Base-by-base conservation (phyloP, 805 yeast species). In the Candida pseudoglaebosa region DNA sequence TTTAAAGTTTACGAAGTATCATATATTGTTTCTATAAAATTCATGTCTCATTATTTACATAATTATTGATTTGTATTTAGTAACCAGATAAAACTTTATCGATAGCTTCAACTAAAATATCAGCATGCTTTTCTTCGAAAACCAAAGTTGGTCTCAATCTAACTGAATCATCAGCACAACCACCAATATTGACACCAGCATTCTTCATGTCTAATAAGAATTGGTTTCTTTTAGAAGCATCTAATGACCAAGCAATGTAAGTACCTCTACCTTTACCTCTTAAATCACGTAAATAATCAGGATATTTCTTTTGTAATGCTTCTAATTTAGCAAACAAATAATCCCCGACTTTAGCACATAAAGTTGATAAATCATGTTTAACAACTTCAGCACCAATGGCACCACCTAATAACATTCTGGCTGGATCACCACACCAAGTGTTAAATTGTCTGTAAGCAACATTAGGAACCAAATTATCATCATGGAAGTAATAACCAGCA, bases 401-500 rank as follows among this genome's bases (percentile, higher is more conserved):
- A 54, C 83, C 80, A 40, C 90, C 84, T 52, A 87, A 71, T 53
- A 85, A 68, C 59, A 84, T 75, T 65, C 82, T 79, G 43, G 89
- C 82, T 60, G 95, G 90, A 67, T 85, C 95, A 54, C 95, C 95
- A 67, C 91, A 84, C 95, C 95, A 85, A 42, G 95, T 85, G 79
- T 85, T 85, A 77, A 85, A 85, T 72, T 86, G 95, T 62, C 95
- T 79, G 75, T 82, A 85, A n/a, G 95, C 80, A 55, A 65, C 61
- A 62, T 78, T 72, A 54, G 95, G 95, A 50, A 82, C 72, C 43
- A 85, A 65, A 53, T 79, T 82, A 34, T 84, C 80, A 65, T 81
- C 78, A 53, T 77, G 79, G 79, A 80, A 86, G 75, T 75, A 85
- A 75, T 79, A 86, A 43, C 95, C 95, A 30, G 95, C 95, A 39